Conservation (phyloP, 2,329 filamentous ascomycete genomes). For the Trichophyton rubrum region DNA sequence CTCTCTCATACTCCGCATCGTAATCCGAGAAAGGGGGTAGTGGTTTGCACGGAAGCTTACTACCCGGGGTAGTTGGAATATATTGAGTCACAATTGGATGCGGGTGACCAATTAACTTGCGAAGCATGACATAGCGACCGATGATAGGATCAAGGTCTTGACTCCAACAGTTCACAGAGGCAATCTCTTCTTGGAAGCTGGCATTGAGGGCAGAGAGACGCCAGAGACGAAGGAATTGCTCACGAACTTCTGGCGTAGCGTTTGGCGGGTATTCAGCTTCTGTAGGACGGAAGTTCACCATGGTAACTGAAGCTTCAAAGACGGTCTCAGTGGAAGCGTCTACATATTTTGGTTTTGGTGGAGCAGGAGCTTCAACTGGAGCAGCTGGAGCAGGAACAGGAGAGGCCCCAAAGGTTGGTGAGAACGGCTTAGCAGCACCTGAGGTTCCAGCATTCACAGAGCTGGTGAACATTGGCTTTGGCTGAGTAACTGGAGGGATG, state of each 20-base stretch:
- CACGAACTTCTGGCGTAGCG: conserved; percentile 41
- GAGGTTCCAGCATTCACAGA: background rate
- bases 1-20: background rate
- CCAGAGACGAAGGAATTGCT: conserved; percentile 34
- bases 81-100: conserved; percentile 14
- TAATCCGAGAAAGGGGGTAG: background rate
- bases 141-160: conserved; percentile 21
- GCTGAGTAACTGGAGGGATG: background rate
- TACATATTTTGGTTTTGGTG: conserved; percentile 4
- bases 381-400: background rate
- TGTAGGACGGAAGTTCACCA: conserved; percentile 7
- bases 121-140: conserved; percentile 19
- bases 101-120: conserved; percentile 20
- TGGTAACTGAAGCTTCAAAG: conserved; percentile 6
- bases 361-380: background rate
- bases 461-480: background rate
- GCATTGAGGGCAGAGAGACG: conserved; percentile 20
- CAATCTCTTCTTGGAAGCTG: conserved; percentile 31
- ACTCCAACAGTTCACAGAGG: conserved; percentile 15
- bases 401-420: background rate
- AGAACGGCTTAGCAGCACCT: background rate
- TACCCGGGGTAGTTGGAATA: conserved; percentile 6
- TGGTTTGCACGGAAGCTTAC: conserved; percentile 3
- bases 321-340: conserved; percentile 7
- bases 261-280: conserved; percentile 20